Evolutionary conservation across 1,284 basidiomycete genomes (phyloP).

Genomic region (Cryptococcus depauperatus): DNA sequence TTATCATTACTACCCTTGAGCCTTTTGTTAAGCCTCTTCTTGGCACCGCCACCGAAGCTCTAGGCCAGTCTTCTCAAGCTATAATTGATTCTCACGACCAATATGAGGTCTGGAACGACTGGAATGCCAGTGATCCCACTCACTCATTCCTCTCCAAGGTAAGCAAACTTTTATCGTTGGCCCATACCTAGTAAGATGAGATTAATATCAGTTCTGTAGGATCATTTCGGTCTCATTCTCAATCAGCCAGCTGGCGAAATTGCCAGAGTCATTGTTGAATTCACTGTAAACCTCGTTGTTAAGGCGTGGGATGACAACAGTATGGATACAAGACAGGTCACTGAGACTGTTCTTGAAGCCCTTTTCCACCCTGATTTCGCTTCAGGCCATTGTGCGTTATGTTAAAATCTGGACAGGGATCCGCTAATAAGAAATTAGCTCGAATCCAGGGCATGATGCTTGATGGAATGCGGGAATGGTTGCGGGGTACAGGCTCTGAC

Average conservation of each 20-base stretch:
- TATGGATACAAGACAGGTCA: conserved; percentile 54
- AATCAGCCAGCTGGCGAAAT: conserved; percentile 64
- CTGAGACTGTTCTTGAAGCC: conserved; percentile 64
- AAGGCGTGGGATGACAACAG: conserved; percentile 75
- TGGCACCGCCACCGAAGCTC: conserved; percentile 60
- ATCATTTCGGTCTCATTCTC: conserved; percentile 38
- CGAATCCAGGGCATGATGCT: conserved; percentile 71
- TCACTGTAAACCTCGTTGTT: conserved; percentile 52
- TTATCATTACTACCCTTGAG: conserved; percentile 71
- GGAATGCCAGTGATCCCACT: conserved; percentile 70
- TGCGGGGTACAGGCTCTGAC: conserved; percentile 52
- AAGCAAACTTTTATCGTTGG: conserved; percentile 5
- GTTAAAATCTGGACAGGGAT: no score
- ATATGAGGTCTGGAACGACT: conserved; percentile 70
- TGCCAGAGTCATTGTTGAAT: conserved; percentile 57
- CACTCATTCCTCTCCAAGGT: conserved; percentile 53
- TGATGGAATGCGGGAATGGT: conserved; percentile 49
- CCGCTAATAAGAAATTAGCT: conserved; percentile 47
- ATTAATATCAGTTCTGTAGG: conserved; percentile 12
- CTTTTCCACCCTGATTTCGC: conserved; percentile 85
- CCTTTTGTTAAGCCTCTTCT: conserved; percentile 63
- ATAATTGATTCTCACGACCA: conserved; percentile 74
- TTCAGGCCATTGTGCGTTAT: conserved; percentile 47
- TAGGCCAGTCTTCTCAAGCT: conserved; percentile 59
- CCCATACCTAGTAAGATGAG: no score